Percentiles rank a stretch among this genome's conserved stretches.
phyloP scores from a whole-genome alignment of 768 basidiomycete genomes.

The Psilocybe cyanescens region DNA sequence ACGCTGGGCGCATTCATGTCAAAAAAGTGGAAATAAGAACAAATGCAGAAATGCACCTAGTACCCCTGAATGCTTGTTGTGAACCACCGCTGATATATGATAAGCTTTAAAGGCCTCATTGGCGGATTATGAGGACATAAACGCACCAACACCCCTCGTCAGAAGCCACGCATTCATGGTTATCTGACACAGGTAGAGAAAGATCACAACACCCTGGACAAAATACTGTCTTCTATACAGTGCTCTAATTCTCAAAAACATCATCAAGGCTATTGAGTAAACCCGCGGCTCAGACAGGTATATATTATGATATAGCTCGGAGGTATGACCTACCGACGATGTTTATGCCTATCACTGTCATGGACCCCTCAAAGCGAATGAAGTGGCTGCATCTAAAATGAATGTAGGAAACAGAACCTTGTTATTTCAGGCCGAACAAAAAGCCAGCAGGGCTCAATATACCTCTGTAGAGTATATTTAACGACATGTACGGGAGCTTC shows the following conservation, averaged over 20 bases:
- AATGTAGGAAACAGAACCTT: background rate
- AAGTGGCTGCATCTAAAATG: slow-evolving; percentile 43
- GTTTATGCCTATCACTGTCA: slow-evolving; percentile 55
- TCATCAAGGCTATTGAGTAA: slow-evolving; percentile 45
- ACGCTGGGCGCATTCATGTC: slow-evolving; percentile 28
- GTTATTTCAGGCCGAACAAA: too few species aligned
- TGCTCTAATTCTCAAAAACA: slow-evolving; percentile 51
- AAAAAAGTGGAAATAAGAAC: background rate
- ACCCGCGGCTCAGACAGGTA: background rate
- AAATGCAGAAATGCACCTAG: slow-evolving; percentile 24
- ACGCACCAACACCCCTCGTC: slow-evolving; percentile 47
- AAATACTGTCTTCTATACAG: slow-evolving; percentile 34
- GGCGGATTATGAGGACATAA: background rate
- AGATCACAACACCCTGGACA: slow-evolving; percentile 29
- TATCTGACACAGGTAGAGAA: slow-evolving; percentile 45
- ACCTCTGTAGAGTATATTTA: slow-evolving; percentile 1
- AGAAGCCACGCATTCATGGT: slow-evolving; percentile 56
- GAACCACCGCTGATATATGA: slow-evolving; percentile 33
- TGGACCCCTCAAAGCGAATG: slow-evolving; percentile 52
- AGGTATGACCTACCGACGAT: slow-evolving; percentile 37
- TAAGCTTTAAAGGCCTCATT: background rate
- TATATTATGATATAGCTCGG: too few species aligned
- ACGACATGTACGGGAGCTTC: background rate
- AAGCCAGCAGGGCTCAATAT: too few species aligned
- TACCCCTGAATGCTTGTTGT: slow-evolving; percentile 38